Evolutionary conservation across 768 basidiomycete species (phyloP).

Genomic region (Kwoniella europaea): DNA sequence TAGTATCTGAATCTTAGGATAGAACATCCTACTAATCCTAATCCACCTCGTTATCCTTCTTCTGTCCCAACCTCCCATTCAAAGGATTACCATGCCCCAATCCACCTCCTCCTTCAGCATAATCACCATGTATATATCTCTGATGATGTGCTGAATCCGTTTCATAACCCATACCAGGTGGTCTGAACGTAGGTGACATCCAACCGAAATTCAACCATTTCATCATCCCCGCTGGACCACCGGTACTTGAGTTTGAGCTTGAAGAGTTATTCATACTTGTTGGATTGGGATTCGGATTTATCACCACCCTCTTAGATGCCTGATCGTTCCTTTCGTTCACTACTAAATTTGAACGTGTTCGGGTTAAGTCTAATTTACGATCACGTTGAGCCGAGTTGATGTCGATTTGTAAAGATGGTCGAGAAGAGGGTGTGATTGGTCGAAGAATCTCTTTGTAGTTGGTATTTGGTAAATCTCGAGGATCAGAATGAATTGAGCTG

Average conservation of each 20-base stretch:
- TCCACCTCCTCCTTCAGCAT: not conserved
- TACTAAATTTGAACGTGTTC: not conserved
- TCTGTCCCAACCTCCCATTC: not conserved
- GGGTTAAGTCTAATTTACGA: not conserved
- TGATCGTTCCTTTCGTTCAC: not conserved
- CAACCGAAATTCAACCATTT: conserved; percentile 23
- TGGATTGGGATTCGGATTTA: not conserved
- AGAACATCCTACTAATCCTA: not conserved
- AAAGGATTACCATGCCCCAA: not conserved
- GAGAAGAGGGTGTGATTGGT: not conserved
- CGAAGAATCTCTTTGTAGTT: not conserved
- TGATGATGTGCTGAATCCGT: not conserved
- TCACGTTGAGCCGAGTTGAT: conserved; percentile 11
- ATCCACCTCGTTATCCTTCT: not conserved
- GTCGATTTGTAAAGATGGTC: conserved; percentile 17
- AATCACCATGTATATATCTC: not conserved
- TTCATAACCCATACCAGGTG: not conserved
- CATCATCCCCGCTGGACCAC: not conserved
- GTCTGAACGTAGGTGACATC: conserved; percentile 13
- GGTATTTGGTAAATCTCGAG: not conserved
- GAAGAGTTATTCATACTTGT: not conserved
- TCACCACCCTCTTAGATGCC: no score
- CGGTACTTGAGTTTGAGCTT: not conserved
- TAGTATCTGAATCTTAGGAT: not conserved
- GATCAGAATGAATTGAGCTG: conserved; percentile 9